Base-by-base conservation (phyloP, 2,329 filamentous ascomycete genomes). In the Penicillium sp. region DNA sequence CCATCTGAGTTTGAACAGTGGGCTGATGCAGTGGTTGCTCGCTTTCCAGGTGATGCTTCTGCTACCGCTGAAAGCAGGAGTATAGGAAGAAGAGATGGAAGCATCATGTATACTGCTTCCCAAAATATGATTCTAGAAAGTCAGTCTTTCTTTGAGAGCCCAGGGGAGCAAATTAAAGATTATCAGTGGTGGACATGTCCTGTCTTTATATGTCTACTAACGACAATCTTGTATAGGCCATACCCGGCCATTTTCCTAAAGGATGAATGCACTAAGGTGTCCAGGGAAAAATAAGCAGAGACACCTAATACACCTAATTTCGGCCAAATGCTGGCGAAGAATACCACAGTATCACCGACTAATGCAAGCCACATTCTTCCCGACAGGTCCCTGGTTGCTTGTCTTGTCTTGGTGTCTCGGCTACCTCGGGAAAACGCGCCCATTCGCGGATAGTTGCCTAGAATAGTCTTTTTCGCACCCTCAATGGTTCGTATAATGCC, bases 1-100 rank as follows among this genome's bases (percentile, higher is more conserved):
- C 67, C 67, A 7, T 60, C 60, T 6, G 63, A 62, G 47, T 69
- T 66, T 31, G 68, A 70, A 50, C 64, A 60, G 55, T 67, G 67
- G 43, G 69, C 67, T n/a, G 64, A 61, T 15, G 67, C 61, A 6
- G 58, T 57, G 1, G 44, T 43, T 2, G 60, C 64, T 19, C 65
- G 60, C 52, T 65, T 65, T 47, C 59, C 54, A 7, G 29, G 44
- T 4, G 53, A 40, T 3, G 61, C 64, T 21, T 62, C 31, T 21
- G 31, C 23, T 19, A 53, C 6, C 6, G n/a, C 16, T 11, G 50
- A 53, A 19, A 53, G 40, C 4, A 53, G 31, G 23, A 53, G n/a
- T 7, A 53, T 2, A 38, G 50, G 40, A 38, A 53, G 31, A 45
- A 45, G 16, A 21, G 23, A 46, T 4, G 13, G 21, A 38, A 38